phyloP scores from a whole-genome alignment of 2,329 filamentous ascomycete species.

The Sordariomycetes sp. region DNA sequence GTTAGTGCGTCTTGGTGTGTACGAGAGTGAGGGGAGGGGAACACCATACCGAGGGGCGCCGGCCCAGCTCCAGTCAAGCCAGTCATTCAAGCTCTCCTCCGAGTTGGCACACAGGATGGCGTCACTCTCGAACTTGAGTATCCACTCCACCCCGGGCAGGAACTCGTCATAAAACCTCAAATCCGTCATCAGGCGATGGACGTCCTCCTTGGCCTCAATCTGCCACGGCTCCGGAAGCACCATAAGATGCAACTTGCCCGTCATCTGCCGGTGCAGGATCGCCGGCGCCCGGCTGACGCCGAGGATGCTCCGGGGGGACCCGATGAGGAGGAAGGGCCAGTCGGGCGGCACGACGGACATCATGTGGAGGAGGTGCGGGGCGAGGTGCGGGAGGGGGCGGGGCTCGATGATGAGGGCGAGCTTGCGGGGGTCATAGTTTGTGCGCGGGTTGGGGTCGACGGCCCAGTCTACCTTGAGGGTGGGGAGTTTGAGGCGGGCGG shows the following conservation, averaged over 20 bases:
- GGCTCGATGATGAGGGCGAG: constrained; percentile 38
- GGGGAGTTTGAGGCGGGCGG: constrained; percentile 24
- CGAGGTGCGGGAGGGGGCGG: constrained; percentile 30
- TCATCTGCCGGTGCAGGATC: constrained; percentile 31
- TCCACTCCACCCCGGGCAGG: constrained; percentile 35
- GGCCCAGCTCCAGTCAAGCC: constrained; percentile 40
- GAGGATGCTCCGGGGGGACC: constrained; percentile 31
- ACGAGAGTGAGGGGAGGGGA: background rate
- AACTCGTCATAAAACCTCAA: constrained; percentile 37
- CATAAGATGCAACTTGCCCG: constrained; percentile 37
- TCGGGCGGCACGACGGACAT: constrained; percentile 36
- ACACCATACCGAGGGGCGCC: constrained; percentile 32
- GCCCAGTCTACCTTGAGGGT: constrained; percentile 25
- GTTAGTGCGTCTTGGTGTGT: background rate
- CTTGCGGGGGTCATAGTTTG: constrained; percentile 32
- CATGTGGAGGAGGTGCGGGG: constrained; percentile 36
- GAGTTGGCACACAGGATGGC: constrained; percentile 43
- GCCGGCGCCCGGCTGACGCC: constrained; percentile 29
- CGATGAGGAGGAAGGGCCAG: constrained; percentile 40
- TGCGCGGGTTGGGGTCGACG: constrained; percentile 15
- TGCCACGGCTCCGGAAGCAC: constrained; percentile 32
- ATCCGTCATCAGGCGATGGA: constrained; percentile 34
- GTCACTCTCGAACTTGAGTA: constrained; percentile 41
- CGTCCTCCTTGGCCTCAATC: constrained; percentile 30
- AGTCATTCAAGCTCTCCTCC: constrained; percentile 34